Evolutionary conservation across 75 land plant species (phyloP), one percentile per base, ranked within the genome.

Genomic region (Cryptomeria japonica): DNA sequence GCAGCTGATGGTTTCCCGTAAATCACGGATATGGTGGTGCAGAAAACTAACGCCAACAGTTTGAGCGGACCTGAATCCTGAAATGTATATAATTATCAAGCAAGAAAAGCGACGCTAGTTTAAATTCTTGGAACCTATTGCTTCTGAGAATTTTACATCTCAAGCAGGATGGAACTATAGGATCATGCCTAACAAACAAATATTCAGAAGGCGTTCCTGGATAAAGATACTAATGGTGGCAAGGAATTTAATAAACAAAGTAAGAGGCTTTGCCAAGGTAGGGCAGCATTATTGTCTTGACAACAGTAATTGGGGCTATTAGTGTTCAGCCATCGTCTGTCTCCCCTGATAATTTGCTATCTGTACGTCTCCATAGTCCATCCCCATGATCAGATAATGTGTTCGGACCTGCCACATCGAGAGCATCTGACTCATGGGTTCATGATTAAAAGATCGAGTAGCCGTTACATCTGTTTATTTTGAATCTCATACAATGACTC

Each of bases 131-230:
- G 99, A 97, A 88, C 96, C 96, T 58, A 94, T 96, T 91, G 98
- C 99, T 11, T 96, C 98, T 32, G 99, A 97, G 89, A 97, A 96
- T 88, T 97, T 95, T 55, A 97, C 98, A 14, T 97, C 94, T 5
- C 90, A 91, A 31, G 98, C 99, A 12, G 98, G 96, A 16, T 95
- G 98, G 96, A 87, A 97, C 96, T 25, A 93, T 95, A 73, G 98
- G 99, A 38, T 94, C 95, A 31, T 93, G 96, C 83, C 95, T 97
- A 38, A 97, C 98, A 55, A 96, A 97, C 88, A 97, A 97, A 89
- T 97, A 97, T 83, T 97, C 99, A 39, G 99, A 97, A 90, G 99
- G 99, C 13, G 85, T 96, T 58, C 99, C 99, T 87, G n/a, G n/a
- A n/a, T n/a, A n/a, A n/a, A n/a, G n/a, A n/a, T n/a, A n/a, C n/a